Percentiles rank a stretch among this genome's conserved stretches.
These are phyloP conservation scores for Epichloe elymi DNA, from an alignment of 2,329 filamentous ascomycete species.

Conservation along the genomic window DNA sequence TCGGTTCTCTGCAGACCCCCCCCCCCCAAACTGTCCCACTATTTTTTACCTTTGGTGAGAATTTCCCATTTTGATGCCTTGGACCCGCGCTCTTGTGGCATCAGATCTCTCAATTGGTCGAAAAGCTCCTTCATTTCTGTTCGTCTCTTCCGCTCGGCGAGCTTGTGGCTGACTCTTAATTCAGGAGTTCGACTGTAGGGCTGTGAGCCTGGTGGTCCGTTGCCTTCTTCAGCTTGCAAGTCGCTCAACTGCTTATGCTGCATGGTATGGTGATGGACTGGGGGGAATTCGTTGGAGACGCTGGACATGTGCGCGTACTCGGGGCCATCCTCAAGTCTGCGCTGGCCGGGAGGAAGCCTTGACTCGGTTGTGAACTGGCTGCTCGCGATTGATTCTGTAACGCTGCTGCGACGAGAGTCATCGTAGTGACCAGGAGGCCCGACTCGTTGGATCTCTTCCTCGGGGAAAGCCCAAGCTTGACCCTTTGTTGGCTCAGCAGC, in stretches of 20 bases:
- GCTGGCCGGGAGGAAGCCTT: conserved; percentile 56
- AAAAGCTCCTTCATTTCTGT: conserved; percentile 86
- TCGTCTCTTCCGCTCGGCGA: conserved; percentile 69
- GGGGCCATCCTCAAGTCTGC: conserved; percentile 53
- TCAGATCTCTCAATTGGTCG: conserved; percentile 63
- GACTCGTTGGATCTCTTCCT: conserved; percentile 48
- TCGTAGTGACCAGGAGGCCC: conserved; percentile 32
- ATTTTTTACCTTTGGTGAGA: conserved; percentile 58
- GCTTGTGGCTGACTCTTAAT: conserved; percentile 70
- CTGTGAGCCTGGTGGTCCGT: conserved; percentile 42
- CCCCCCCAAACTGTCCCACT: neutral
- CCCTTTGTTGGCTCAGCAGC: conserved; percentile 71
- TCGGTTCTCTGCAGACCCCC: neutral
- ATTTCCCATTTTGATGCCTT: conserved; percentile 90
- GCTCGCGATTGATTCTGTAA: conserved; percentile 65
- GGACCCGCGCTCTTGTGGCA: conserved; percentile 68
- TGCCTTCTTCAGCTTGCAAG: conserved; percentile 45
- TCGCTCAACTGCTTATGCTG: conserved; percentile 61
- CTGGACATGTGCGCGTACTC: conserved; percentile 36
- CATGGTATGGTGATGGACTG: conserved; percentile 60
- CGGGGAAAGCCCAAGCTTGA: conserved; percentile 74
- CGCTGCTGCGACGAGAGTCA: conserved; percentile 61
- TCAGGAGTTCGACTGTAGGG: conserved; percentile 77
- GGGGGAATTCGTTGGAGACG: conserved; percentile 41
- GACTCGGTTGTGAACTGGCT: conserved; percentile 69